Conservation (phyloP, 108 stramenopile genomes). For the Cyclotella baltica region DNA sequence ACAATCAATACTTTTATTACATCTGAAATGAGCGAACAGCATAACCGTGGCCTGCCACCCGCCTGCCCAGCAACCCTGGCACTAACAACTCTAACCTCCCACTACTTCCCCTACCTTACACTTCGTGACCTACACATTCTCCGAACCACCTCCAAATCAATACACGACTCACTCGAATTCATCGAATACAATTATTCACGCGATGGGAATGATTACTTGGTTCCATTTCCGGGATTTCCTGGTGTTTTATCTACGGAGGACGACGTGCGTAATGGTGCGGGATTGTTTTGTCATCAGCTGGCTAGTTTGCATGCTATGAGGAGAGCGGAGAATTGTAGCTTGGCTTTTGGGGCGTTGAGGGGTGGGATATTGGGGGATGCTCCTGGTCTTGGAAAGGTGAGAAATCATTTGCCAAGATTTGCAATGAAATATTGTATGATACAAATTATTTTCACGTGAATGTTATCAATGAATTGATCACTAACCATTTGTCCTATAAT, state of each 20-base stretch:
- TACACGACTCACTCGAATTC: slow-evolving; percentile 31
- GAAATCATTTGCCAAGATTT: neutral
- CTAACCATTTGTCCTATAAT: too few relatives aligned
- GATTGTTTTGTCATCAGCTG: slow-evolving; percentile 66
- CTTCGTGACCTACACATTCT: slow-evolving; percentile 46
- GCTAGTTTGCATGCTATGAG: slow-evolving; percentile 64
- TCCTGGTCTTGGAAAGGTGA: slow-evolving; percentile 79
- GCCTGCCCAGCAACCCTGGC: neutral
- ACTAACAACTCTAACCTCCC: neutral
- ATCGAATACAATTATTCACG: slow-evolving; percentile 55
- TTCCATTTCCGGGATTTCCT: slow-evolving; percentile 63
- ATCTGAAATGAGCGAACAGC: too few relatives aligned
- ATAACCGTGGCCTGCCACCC: too few relatives aligned
- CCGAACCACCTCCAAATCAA: slow-evolving; percentile 41
- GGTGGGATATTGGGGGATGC: slow-evolving; percentile 88
- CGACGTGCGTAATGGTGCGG: slow-evolving; percentile 36
- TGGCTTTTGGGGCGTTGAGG: slow-evolving; percentile 56
- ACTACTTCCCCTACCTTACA: slow-evolving; percentile 22
- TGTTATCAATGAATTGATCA: too few relatives aligned
- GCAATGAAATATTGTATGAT: too few relatives aligned
- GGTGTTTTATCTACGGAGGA: slow-evolving; percentile 45
- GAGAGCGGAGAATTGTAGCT: slow-evolving; percentile 42
- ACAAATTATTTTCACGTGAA: too few relatives aligned
- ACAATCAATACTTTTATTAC: too few relatives aligned
- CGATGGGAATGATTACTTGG: slow-evolving; percentile 57